Conservation (phyloP, 23 red algal genomes). For the Gracilariopsis chorda region DNA sequence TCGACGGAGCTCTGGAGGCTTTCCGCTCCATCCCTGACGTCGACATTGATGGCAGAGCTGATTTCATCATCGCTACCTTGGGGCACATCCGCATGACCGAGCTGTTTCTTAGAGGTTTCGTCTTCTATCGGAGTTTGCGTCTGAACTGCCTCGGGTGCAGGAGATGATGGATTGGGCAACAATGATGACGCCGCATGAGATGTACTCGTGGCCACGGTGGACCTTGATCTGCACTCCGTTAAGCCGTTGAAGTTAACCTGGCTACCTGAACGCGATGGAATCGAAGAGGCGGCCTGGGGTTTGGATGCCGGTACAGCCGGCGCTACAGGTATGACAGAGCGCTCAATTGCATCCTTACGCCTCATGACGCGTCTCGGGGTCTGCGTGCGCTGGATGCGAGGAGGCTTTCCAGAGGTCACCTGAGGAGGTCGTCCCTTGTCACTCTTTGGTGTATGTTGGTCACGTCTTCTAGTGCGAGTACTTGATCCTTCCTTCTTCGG, state of each 20-base stretch:
- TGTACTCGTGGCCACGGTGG: too few species aligned
- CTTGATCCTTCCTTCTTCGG: background rate
- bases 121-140: background rate
- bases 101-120: background rate
- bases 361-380: conserved; percentile 21
- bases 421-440: background rate
- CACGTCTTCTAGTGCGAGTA: background rate
- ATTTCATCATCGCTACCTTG: background rate
- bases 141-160: background rate
- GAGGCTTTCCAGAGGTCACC: background rate
- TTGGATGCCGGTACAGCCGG: background rate
- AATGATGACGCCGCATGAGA: too few species aligned
- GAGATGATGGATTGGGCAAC: too few species aligned
- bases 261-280: background rate
- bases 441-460: background rate
- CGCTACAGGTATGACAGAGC: background rate
- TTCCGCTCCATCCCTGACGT: background rate
- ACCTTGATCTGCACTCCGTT: too few species aligned
- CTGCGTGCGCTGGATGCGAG: conserved; percentile 17
- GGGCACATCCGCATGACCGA: background rate
- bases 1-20: background rate
- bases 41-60: background rate
- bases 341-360: conserved; percentile 25
- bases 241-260: background rate
- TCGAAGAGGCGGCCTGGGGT: background rate